These are phyloP conservation scores for Jasminum sambac DNA, from an alignment of 257 asterid species.

Conservation along the genomic window DNA sequence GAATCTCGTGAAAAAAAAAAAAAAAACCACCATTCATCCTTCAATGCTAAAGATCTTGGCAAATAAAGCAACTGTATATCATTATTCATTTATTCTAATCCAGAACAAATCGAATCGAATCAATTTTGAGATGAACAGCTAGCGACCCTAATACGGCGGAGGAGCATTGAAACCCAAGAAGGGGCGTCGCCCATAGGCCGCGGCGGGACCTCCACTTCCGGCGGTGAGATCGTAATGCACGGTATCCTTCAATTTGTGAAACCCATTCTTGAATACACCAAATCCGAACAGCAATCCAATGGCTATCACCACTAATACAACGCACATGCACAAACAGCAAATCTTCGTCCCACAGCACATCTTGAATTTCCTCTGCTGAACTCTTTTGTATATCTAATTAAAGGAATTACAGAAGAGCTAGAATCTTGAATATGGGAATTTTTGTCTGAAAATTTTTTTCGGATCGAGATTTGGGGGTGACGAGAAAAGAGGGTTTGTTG, in stretches of 20 bases:
- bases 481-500: background rate
- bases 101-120: background rate
- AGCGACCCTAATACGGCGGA: slow-evolving; percentile 41
- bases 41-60: too few relatives aligned
- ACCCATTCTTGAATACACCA: slow-evolving; percentile 67
- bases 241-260: slow-evolving; percentile 52
- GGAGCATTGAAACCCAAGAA: slow-evolving; percentile 49
- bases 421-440: background rate
- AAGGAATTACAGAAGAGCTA: background rate
- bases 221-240: slow-evolving; percentile 33
- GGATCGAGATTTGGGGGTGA: background rate
- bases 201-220: slow-evolving; percentile 20
- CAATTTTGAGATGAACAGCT: background rate
- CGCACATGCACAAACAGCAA: slow-evolving; percentile 53
- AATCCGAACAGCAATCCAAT: slow-evolving; percentile 70
- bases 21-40: too few relatives aligned
- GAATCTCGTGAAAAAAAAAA: background rate
- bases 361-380: slow-evolving; percentile 1
- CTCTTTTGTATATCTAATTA: background rate
- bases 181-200: slow-evolving; percentile 38
- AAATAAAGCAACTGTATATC: background rate
- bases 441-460: too few relatives aligned
- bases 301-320: slow-evolving; percentile 46
- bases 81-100: background rate
- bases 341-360: slow-evolving; percentile 66